phyloP scores from a whole-genome alignment of 2,329 filamentous ascomycete species.

The Dothidotthia symphoricarpi region DNA sequence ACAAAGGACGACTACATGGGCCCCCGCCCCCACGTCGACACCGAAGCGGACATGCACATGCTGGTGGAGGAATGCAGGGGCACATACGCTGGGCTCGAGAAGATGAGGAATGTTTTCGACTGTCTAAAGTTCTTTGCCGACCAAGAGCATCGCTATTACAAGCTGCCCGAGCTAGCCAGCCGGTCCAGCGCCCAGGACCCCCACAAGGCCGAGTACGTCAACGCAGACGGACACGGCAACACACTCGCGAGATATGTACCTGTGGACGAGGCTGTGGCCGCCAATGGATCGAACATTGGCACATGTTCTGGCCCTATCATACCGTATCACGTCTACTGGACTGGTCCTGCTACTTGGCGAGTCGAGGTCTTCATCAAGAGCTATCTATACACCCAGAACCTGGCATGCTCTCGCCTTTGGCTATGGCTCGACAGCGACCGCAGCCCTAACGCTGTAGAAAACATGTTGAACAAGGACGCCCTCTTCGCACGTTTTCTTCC shows the following conservation, averaged over 20 bases:
- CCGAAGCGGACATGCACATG: constrained; percentile 53
- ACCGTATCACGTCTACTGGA: constrained; percentile 59
- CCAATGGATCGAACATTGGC: constrained; percentile 46
- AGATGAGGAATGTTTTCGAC: constrained; percentile 55
- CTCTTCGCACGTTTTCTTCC: constrained; percentile 55
- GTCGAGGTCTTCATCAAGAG: constrained; percentile 58
- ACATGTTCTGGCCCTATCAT: constrained; percentile 56
- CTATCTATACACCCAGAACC: constrained; percentile 57
- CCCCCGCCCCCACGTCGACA: constrained; percentile 52
- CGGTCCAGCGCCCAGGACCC: constrained; percentile 46
- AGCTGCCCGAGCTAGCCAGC: constrained; percentile 43
- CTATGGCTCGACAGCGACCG: constrained; percentile 57
- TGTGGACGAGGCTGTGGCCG: constrained; percentile 33
- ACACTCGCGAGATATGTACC: constrained; percentile 41
- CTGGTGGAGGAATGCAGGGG: constrained; percentile 56
- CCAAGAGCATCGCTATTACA: constrained; percentile 52
- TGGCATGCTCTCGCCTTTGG: constrained; percentile 55
- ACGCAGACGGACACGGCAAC: constrained; percentile 46
- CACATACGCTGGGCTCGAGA: constrained; percentile 53
- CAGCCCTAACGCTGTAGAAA: constrained; percentile 50
- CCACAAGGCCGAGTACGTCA: constrained; percentile 43
- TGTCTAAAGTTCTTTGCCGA: constrained; percentile 54
- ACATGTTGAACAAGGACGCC: constrained; percentile 53
- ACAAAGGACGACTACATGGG: constrained; percentile 55
- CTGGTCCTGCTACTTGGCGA: constrained; percentile 56